Percentiles rank a stretch among this genome's conserved stretches.
Evolutionary conservation across 805 yeast species (phyloP).

Genomic region (Sugiyamaella mastotermitis): DNA sequence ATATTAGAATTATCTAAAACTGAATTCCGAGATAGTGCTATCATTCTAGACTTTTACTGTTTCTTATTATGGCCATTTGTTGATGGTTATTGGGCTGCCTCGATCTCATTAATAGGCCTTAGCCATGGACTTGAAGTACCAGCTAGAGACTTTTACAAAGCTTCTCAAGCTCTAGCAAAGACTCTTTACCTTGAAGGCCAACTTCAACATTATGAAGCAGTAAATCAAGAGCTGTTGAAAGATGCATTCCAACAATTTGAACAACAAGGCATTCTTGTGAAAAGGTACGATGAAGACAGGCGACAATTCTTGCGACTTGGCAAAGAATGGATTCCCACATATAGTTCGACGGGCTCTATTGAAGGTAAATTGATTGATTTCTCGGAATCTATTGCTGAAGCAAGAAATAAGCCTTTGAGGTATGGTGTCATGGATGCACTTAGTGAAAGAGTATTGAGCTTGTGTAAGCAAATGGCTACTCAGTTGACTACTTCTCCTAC

Average conservation of each 20-base stretch:
- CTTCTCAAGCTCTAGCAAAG: constrained; percentile 35
- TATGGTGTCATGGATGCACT: constrained; percentile 21
- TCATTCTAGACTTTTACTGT: constrained; percentile 36
- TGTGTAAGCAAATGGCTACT: too few species aligned
- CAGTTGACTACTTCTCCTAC: too few species aligned
- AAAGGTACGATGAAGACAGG: constrained; percentile 18
- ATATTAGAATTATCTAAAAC: constrained; percentile 19
- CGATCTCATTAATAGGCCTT: constrained; percentile 31
- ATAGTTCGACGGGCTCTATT: constrained; percentile 13
- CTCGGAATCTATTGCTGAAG: constrained; percentile 29
- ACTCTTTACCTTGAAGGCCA: constrained; percentile 39
- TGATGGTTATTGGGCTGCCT: constrained; percentile 39
- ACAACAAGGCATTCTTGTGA: constrained; percentile 28
- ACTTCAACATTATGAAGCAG: constrained; percentile 35
- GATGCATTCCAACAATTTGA: constrained; percentile 32
- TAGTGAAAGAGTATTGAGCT: constrained; percentile 19
- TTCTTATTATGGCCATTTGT: constrained; percentile 39
- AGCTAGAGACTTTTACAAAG: constrained; percentile 28
- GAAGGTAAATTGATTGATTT: constrained; percentile 29
- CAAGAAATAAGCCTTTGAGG: constrained; percentile 32
- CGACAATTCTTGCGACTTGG: constrained; percentile 19
- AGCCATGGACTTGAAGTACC: constrained; percentile 17
- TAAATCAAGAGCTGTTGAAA: constrained; percentile 35
- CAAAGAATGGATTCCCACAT: constrained; percentile 21
- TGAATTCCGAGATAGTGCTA: constrained; percentile 18